These are phyloP conservation scores for Hamigera avellanea DNA, from an alignment of 495 filamentous ascomycete genomes.

Conservation along the genomic window DNA sequence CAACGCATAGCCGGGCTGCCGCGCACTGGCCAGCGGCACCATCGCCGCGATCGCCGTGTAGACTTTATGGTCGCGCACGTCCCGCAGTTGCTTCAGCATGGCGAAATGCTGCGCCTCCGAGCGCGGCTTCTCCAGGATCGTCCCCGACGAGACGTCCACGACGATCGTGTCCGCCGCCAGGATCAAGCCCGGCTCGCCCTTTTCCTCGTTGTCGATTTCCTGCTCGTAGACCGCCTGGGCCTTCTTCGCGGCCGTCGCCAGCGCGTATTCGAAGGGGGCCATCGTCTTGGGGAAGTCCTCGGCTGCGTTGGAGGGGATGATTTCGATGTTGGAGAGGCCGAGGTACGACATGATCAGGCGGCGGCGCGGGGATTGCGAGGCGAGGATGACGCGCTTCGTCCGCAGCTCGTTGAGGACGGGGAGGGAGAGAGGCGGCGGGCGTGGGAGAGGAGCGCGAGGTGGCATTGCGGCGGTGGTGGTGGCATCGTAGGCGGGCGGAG, in stretches of 20 bases:
- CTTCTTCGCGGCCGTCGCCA: constrained; percentile 75
- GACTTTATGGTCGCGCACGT: constrained; percentile 62
- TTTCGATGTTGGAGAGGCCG: constrained; percentile 66
- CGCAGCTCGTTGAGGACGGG: constrained; percentile 64
- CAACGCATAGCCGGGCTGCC: constrained; percentile 74
- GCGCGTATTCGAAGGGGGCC: constrained; percentile 79
- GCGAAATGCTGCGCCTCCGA: constrained; percentile 66
- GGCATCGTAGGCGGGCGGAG: constrained; percentile 27
- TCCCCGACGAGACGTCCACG: constrained; percentile 47
- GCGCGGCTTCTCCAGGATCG: constrained; percentile 81
- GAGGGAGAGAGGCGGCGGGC: constrained; percentile 58
- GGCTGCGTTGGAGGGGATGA: constrained; percentile 65
- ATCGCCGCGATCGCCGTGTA: constrained; percentile 75
- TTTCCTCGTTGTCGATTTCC: constrained; percentile 44
- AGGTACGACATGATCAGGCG: constrained; percentile 64
- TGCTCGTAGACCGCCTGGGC: constrained; percentile 63
- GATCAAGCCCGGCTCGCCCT: constrained; percentile 70
- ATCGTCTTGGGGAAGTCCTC: constrained; percentile 78
- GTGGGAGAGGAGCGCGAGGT: constrained; percentile 23
- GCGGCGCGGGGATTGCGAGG: constrained; percentile 75
- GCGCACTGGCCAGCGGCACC: constrained; percentile 62
- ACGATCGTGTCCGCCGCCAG: constrained; percentile 90
- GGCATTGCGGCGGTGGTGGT: constrained; percentile 4
- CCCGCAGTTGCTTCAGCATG: constrained; percentile 72
- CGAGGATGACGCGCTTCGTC: constrained; percentile 69